A percentile compares a stretch with the other conserved stretches of the same genome.
Conservation (phyloP, 129 eudicot species). For the Oenanthe sinensis region DNA sequence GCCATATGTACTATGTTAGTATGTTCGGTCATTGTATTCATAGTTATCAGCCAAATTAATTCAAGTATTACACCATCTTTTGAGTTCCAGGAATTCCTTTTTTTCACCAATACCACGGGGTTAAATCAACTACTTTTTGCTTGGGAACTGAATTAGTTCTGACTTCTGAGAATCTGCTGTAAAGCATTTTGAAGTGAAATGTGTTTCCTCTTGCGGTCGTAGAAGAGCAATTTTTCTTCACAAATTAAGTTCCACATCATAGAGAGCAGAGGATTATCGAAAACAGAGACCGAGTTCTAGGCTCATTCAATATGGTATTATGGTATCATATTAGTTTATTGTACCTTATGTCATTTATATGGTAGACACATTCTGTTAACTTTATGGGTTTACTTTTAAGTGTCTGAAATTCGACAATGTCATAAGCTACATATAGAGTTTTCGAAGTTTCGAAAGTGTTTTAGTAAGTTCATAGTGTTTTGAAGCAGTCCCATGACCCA, state of each 20-base stretch:
- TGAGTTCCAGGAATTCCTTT: not conserved
- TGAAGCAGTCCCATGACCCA: not conserved
- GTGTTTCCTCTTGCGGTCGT: not conserved
- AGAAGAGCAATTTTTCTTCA: not conserved
- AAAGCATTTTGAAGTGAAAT: not conserved
- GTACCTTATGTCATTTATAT: not conserved
- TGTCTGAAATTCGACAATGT: not conserved
- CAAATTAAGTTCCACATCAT: not conserved
- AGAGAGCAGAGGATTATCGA: not conserved
- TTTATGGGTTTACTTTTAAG: not conserved
- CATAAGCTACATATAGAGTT: not conserved
- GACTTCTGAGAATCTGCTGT: not conserved
- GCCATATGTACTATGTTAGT: not conserved
- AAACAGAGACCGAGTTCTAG: not conserved
- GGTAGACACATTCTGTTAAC: not conserved
- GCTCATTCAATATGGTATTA: not conserved
- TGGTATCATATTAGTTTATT: not conserved
- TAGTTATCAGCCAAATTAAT: not conserved
- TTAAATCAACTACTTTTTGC: not conserved
- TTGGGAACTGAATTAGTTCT: not conserved
- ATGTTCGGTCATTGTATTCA: not conserved
- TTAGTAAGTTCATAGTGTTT: not conserved
- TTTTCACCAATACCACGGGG: not conserved
- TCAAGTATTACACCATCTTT: not conserved
- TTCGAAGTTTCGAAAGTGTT: not conserved